Percentiles rank a stretch among this genome's conserved stretches.
phyloP scores from a whole-genome alignment of 139 green algal genomes.

The Nannochloris sp. region DNA sequence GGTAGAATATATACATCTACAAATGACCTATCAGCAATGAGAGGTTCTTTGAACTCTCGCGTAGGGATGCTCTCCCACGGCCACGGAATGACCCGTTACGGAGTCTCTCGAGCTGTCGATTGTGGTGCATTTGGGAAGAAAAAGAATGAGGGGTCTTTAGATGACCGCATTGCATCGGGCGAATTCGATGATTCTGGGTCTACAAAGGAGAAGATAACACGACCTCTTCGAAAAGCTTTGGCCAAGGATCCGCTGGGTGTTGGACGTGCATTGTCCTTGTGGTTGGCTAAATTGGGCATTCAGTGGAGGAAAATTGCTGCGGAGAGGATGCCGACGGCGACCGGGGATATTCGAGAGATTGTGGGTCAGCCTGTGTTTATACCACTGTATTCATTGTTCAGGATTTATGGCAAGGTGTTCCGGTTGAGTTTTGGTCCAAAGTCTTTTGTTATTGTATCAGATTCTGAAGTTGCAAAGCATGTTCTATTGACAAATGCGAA shows the following conservation, averaged over 20 bases:
- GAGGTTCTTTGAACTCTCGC: no score
- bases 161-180: slow-evolving; percentile 35
- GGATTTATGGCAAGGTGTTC: slow-evolving; percentile 63
- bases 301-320: slow-evolving; percentile 50
- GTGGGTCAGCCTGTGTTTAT: slow-evolving; percentile 93
- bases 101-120: background rate
- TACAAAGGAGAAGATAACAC: slow-evolving; percentile 67
- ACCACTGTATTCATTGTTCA: slow-evolving; percentile 84
- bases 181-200: slow-evolving; percentile 64
- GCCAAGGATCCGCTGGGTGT: slow-evolving; percentile 53
- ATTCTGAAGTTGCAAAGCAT: slow-evolving; percentile 68
- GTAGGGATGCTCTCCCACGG: no score
- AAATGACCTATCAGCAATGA: no score
- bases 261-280: slow-evolving; percentile 45
- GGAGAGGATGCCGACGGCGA: slow-evolving; percentile 66
- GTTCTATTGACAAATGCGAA: slow-evolving; percentile 81
- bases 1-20: no score
- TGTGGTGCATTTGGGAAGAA: background rate
- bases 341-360: slow-evolving; percentile 81
- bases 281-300: slow-evolving; percentile 56
- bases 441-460: slow-evolving; percentile 87
- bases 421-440: slow-evolving; percentile 91
- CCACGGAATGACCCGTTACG: background rate
- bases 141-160: slow-evolving; percentile 4
- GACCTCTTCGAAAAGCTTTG: slow-evolving; percentile 56